Percentiles rank a stretch among this genome's conserved stretches.
Conservation (phyloP, 1,284 basidiomycete species). For the Trametes sp. region DNA sequence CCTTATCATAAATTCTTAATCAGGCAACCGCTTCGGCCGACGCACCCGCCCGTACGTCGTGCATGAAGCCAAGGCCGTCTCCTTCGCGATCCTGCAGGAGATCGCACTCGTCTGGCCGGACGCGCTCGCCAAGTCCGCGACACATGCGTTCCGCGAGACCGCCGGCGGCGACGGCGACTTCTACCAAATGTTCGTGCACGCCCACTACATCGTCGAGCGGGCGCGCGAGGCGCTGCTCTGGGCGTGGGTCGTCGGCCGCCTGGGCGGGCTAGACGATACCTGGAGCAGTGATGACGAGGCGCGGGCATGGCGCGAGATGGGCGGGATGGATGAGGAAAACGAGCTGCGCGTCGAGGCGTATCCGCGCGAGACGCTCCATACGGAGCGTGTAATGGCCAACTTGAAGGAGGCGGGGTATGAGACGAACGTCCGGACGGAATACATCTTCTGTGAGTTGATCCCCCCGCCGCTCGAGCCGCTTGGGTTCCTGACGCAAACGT, state of each 20-base stretch:
- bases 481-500: neutral
- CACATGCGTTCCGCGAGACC: constrained; percentile 46
- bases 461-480: neutral
- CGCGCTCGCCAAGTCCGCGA: constrained; percentile 40
- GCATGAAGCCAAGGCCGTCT: constrained; percentile 47
- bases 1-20: neutral
- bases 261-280: constrained; percentile 42
- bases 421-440: constrained; percentile 32
- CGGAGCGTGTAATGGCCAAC: constrained; percentile 28
- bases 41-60: constrained; percentile 48
- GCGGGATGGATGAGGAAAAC: constrained; percentile 32
- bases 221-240: constrained; percentile 52
- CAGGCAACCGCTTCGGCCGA: constrained; percentile 47
- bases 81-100: constrained; percentile 43
- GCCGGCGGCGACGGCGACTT: constrained; percentile 41
- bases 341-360: constrained; percentile 25
- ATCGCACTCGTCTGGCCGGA: constrained; percentile 39
- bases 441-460: constrained; percentile 39
- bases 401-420: constrained; percentile 30
- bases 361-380: constrained; percentile 31
- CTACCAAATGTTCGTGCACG: constrained; percentile 45
- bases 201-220: constrained; percentile 49
- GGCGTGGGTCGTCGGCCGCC: constrained; percentile 46
- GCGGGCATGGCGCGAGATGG: constrained; percentile 47
- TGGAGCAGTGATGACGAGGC: constrained; percentile 38